Evolutionary conservation across 192 early-diverging fungal genomes (phyloP), one percentile per base, ranked within the genome.

Genomic region (Cetraspora pellucida): DNA sequence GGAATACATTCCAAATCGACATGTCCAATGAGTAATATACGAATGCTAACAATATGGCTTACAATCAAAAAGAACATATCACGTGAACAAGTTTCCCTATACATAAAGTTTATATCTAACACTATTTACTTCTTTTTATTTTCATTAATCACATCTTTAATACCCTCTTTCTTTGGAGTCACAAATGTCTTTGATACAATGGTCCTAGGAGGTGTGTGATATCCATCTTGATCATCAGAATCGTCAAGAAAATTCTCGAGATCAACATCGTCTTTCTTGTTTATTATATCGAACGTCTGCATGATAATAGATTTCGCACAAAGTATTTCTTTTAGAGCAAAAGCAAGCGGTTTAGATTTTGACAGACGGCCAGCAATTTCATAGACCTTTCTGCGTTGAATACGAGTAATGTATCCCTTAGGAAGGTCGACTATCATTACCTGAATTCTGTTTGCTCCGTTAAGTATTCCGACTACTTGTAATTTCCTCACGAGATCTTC

Each of bases 391-490:
- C 19, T 46, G 64, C 28, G 27, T 31, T 65, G 8, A 25, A 75
- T 16, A 54, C 47, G 60, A 31, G 25, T 37, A 64, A 75, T 52
- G 2, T 50, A 65, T 37, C 61, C 74, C 30, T 75, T 75, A 0
- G 61, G 60, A 65, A 4, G 14, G 16, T 75, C 74, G 5, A 65
- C 37, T 30, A 16, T 75, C 2, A 75, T 50, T 0, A 75, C 0
- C 49, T 75, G 74, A 50, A 64, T 17, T 23, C 46, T 61, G 30
- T 75, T 75, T 21, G 59, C 61, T n/a, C 61, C 74, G n/a, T 65
- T 1, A 3, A 64, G 17, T 13, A 75, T 75, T 19, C 74, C 60
- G 3, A 75, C 11, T 2, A 75, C 74, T 75, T 75, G 57, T 10
- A 73, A 17, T 25, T 73, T 55, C 10, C 72, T 73, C 0, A 45